Conservation (phyloP, 148 eudicot genomes). For the Limonium bicolor region DNA sequence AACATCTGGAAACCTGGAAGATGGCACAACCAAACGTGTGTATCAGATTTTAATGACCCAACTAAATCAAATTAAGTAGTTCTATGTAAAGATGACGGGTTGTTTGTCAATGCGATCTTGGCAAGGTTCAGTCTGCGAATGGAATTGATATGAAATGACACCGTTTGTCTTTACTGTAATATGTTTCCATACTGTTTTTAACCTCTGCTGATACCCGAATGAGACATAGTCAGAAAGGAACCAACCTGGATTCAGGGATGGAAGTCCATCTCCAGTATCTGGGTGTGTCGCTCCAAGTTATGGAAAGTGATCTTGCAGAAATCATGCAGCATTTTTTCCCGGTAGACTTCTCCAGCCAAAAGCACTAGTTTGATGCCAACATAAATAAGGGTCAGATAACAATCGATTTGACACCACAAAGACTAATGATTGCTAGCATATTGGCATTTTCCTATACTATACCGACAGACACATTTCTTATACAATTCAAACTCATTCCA, state of each 20-base stretch:
- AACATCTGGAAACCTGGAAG: constrained; percentile 55
- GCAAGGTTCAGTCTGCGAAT: background rate
- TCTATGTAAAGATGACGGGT: background rate
- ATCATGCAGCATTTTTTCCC: constrained; percentile 54
- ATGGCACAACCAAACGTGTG: background rate
- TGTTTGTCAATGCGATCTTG: background rate
- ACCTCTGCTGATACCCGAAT: no score
- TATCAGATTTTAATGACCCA: background rate
- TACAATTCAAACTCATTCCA: no score
- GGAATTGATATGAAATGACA: background rate
- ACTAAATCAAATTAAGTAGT: background rate
- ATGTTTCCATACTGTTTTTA: no score
- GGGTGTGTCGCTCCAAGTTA: constrained; percentile 60
- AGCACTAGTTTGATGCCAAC: no score
- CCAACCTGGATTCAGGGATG: constrained; percentile 36
- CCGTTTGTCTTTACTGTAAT: no score
- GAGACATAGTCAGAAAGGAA: background rate
- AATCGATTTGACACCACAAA: no score
- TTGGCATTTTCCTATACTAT: no score
- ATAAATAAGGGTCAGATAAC: no score
- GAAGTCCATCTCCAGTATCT: constrained; percentile 54
- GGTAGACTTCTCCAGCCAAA: constrained; percentile 38
- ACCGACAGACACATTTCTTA: no score
- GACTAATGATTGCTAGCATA: no score
- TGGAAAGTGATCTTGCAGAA: constrained; percentile 38